A percentile compares a stretch with the other conserved stretches of the same genome.
Conservation (phyloP, 306 rosid genomes). For the Clitoria ternatea region DNA sequence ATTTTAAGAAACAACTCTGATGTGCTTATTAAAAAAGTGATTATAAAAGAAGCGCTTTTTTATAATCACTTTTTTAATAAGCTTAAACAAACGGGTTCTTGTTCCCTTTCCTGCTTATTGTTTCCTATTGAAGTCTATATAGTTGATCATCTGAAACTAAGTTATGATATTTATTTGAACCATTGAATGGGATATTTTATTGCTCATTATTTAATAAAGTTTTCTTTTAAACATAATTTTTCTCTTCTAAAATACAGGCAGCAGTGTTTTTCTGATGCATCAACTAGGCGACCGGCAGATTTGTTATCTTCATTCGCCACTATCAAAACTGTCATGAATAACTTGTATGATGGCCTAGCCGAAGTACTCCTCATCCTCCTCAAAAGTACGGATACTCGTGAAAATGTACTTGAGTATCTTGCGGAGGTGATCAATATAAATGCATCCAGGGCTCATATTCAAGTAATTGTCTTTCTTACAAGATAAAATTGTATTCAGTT, state of each 20-base stretch:
- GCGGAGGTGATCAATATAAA: conserved; percentile 90
- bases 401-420: conserved; percentile 80
- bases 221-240: background rate
- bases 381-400: conserved; percentile 81
- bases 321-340: conserved; percentile 78
- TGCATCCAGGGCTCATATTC: conserved; percentile 96
- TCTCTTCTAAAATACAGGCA: conserved; percentile 49
- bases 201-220: background rate
- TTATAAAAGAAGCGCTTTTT: no score
- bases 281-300: conserved; percentile 76
- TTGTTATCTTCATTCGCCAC: conserved; percentile 79
- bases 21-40: no score
- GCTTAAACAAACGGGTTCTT: no score
- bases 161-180: conserved; percentile 9
- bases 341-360: conserved; percentile 71
- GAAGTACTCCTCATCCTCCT: conserved; percentile 78
- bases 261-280: conserved; percentile 93
- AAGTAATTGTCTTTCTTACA: conserved; percentile 43
- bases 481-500: background rate
- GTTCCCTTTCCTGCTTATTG: background rate
- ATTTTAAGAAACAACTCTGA: no score
- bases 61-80: no score
- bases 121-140: conserved; percentile 6
- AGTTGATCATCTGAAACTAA: background rate
- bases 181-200: background rate